Evolutionary conservation across 768 basidiomycete genomes (phyloP).

Genomic region (Paxillus involutus): DNA sequence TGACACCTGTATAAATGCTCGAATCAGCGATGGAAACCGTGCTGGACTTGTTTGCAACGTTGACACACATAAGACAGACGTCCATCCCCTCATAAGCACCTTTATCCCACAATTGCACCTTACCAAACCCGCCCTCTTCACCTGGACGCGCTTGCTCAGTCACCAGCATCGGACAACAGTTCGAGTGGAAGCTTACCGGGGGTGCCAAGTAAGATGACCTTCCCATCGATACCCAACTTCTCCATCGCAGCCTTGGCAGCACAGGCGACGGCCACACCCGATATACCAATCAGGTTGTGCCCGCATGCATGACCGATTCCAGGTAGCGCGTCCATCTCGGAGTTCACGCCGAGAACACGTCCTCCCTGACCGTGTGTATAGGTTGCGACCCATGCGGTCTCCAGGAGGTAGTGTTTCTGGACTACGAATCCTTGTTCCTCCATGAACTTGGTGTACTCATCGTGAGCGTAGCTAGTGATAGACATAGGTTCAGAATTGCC

Average conservation of each 20-base stretch:
- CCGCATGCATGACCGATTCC: conserved; percentile 75
- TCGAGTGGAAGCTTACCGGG: conserved; percentile 48
- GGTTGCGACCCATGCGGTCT: conserved; percentile 76
- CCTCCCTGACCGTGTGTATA: conserved; percentile 67
- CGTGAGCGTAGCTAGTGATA: conserved; percentile 61
- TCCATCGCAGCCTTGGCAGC: conserved; percentile 66
- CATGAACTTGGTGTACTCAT: conserved; percentile 68
- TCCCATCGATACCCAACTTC: conserved; percentile 62
- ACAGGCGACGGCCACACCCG: conserved; percentile 70
- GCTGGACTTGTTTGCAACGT: neutral
- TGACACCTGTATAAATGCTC: conserved; percentile 57
- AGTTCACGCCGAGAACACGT: conserved; percentile 74
- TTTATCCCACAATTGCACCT: conserved; percentile 62
- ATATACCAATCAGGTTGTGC: conserved; percentile 80
- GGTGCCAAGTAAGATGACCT: conserved; percentile 72
- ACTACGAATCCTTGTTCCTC: conserved; percentile 64
- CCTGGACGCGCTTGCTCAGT: conserved; percentile 39
- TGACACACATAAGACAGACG: conserved; percentile 67
- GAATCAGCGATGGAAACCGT: neutral
- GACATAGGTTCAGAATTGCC: neutral
- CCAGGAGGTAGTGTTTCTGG: conserved; percentile 56
- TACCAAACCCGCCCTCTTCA: conserved; percentile 79
- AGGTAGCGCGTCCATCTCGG: conserved; percentile 72
- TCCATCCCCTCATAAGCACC: conserved; percentile 79
- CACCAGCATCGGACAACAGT: neutral